Evolutionary conservation across 2,329 filamentous ascomycete genomes (phyloP).

Genomic region (Xylaria hypoxylon): DNA sequence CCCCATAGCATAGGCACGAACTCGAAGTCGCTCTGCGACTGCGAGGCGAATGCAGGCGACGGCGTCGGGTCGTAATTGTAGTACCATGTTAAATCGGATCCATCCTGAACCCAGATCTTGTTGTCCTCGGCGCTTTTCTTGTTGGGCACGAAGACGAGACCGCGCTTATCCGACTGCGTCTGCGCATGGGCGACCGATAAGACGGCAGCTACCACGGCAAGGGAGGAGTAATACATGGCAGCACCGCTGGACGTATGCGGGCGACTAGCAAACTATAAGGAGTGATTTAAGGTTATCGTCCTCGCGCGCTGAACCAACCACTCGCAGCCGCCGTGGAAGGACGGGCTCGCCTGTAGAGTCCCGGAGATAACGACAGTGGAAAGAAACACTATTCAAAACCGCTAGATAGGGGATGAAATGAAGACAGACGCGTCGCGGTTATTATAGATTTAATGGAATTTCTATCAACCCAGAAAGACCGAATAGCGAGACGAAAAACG

Average conservation of each 20-base stretch:
- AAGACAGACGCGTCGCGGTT: background rate
- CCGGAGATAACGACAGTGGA: background rate
- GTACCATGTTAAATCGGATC: conserved; percentile 80
- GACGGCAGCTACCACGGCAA: conserved; percentile 29
- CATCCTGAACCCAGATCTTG: conserved; percentile 68
- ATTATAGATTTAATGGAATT: background rate
- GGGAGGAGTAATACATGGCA: conserved; percentile 38
- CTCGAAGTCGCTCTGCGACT: conserved; percentile 68
- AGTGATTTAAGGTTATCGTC: background rate
- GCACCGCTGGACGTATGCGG: background rate
- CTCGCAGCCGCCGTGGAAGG: conserved; percentile 10
- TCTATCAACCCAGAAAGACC: background rate
- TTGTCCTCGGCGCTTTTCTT: conserved; percentile 69
- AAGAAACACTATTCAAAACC: background rate
- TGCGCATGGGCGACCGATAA: conserved; percentile 41
- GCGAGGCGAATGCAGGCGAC: conserved; percentile 61
- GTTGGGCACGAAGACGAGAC: conserved; percentile 75
- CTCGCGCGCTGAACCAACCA: conserved; percentile 3
- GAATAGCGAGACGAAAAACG: too few species aligned
- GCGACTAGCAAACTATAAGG: conserved; percentile 6
- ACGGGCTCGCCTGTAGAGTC: background rate
- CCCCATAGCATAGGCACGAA: conserved; percentile 89
- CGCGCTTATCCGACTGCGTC: conserved; percentile 67
- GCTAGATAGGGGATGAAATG: too few species aligned
- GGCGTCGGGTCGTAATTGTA: conserved; percentile 79